These are phyloP conservation scores for Hyphopichia wangnamkhiaoensis DNA, from an alignment of 1,139 yeast species.

Conservation along the genomic window DNA sequence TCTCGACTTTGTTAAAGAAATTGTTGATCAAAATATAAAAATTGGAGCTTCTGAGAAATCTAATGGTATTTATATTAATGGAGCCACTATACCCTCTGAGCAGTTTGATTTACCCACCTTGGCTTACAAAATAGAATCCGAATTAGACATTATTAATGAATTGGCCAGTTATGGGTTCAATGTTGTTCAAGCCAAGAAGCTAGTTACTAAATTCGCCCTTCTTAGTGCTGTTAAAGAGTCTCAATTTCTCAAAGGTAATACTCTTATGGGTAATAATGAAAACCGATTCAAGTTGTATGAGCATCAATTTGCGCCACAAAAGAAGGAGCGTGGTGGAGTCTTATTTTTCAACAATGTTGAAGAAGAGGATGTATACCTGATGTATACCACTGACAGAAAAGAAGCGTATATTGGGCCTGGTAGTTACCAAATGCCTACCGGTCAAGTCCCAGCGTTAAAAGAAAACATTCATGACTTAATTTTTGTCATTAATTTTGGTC, in stretches of 20 bases:
- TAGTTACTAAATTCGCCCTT: slow-evolving; percentile 49
- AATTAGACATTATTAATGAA: slow-evolving; percentile 29
- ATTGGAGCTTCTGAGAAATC: slow-evolving; percentile 39
- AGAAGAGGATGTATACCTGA: slow-evolving; percentile 53
- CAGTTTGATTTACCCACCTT: slow-evolving; percentile 48
- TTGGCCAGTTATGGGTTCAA: slow-evolving; percentile 39
- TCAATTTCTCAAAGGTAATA: slow-evolving; percentile 37
- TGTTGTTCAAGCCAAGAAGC: slow-evolving; percentile 32
- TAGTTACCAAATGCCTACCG: slow-evolving; percentile 37
- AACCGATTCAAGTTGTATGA: slow-evolving; percentile 39
- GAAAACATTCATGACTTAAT: slow-evolving; percentile 79
- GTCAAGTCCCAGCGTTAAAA: slow-evolving; percentile 66
- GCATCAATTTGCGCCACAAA: slow-evolving; percentile 32
- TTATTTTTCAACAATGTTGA: slow-evolving; percentile 80
- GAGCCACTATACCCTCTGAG: slow-evolving; percentile 49
- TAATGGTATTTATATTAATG: slow-evolving; percentile 62
- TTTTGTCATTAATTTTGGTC: slow-evolving; percentile 66
- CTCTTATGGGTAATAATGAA: slow-evolving; percentile 35
- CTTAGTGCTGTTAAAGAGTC: slow-evolving; percentile 35
- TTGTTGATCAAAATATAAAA: slow-evolving; percentile 28
- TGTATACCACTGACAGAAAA: slow-evolving; percentile 44
- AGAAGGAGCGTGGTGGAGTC: slow-evolving; percentile 38
- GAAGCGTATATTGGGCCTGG: slow-evolving; percentile 34
- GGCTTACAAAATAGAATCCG: slow-evolving; percentile 34
- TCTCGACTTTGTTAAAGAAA: slow-evolving; percentile 19